Evolutionary conservation across 2,329 filamentous ascomycete genomes (phyloP).

Genomic region (Capronia epimyces): DNA sequence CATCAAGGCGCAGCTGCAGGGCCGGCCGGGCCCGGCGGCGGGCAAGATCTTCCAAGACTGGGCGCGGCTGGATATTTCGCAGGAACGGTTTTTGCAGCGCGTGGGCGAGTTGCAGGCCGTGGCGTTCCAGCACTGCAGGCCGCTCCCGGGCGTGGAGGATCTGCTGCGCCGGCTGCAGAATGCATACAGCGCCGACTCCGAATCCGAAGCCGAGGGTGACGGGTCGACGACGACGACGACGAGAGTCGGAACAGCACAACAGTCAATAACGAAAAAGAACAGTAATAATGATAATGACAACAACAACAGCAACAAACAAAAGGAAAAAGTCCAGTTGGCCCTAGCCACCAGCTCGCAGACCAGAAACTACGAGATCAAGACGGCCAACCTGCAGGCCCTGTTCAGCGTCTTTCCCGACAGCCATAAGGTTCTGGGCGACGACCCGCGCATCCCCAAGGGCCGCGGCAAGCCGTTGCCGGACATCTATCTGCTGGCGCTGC

Average conservation of each 20-base stretch:
- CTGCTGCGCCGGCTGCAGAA: constrained; percentile 56
- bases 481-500: constrained; percentile 82
- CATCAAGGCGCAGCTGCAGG: constrained; percentile 83
- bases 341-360: constrained; percentile 74
- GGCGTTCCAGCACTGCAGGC: constrained; percentile 67
- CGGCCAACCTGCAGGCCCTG: constrained; percentile 48
- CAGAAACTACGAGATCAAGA: constrained; percentile 73
- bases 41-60: constrained; percentile 66
- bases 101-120: constrained; percentile 60
- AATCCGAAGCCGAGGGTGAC: no score
- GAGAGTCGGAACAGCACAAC: background rate
- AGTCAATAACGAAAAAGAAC: background rate
- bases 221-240: constrained; percentile 26
- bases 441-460: constrained; percentile 67
- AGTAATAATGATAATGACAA: background rate
- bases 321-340: constrained; percentile 64
- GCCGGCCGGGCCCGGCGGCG: constrained; percentile 56
- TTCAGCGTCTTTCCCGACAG: constrained; percentile 58
- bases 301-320: constrained; percentile 6
- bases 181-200: constrained; percentile 29
- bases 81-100: constrained; percentile 60
- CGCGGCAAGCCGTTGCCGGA: constrained; percentile 93
- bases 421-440: constrained; percentile 80
- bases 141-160: constrained; percentile 69
- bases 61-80: constrained; percentile 74